Percentiles rank a stretch among this genome's conserved stretches.
Conservation (phyloP, 768 basidiomycete species). For the Peribolospora baueri region DNA sequence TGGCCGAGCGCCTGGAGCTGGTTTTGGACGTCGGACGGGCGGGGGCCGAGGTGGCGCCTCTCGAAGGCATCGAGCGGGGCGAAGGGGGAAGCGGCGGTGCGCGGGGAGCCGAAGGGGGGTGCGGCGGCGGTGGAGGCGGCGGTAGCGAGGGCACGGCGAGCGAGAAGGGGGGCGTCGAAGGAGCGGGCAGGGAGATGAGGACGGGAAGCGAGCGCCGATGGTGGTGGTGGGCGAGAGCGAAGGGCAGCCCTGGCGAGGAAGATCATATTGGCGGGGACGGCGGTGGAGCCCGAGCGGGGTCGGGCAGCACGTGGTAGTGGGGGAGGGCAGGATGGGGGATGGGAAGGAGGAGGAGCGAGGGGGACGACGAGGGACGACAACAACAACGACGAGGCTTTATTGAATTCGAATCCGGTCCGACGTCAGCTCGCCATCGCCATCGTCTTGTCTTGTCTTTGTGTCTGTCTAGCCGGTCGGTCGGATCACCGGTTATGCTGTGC, state of each 20-base stretch:
- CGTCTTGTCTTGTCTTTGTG: too few species aligned
- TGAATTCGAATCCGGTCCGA: constrained; percentile 3
- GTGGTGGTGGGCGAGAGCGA: too few species aligned
- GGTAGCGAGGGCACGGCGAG: too few species aligned
- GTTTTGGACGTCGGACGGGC: constrained; percentile 44
- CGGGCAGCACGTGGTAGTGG: neutral
- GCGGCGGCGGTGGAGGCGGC: too few species aligned
- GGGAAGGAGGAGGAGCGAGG: neutral
- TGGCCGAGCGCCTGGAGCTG: constrained; percentile 76
- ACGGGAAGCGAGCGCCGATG: too few species aligned
- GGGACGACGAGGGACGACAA: neutral
- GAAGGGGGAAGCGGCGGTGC: constrained; percentile 30
- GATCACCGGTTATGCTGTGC: neutral
- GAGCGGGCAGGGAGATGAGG: too few species aligned
- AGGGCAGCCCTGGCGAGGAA: too few species aligned
- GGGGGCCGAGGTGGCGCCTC: constrained; percentile 79
- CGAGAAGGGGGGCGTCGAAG: too few species aligned
- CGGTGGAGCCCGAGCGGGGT: neutral
- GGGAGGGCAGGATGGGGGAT: neutral
- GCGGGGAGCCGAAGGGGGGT: too few species aligned
- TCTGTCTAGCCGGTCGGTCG: neutral
- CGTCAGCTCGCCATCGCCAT: neutral
- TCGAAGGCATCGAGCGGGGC: constrained; percentile 69
- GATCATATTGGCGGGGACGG: neutral
- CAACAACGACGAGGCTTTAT: constrained; percentile 3